Evolutionary conservation across 768 basidiomycete species (phyloP), one percentile per base, ranked within the genome.

Genomic region (Hydnomerulius pinastri): DNA sequence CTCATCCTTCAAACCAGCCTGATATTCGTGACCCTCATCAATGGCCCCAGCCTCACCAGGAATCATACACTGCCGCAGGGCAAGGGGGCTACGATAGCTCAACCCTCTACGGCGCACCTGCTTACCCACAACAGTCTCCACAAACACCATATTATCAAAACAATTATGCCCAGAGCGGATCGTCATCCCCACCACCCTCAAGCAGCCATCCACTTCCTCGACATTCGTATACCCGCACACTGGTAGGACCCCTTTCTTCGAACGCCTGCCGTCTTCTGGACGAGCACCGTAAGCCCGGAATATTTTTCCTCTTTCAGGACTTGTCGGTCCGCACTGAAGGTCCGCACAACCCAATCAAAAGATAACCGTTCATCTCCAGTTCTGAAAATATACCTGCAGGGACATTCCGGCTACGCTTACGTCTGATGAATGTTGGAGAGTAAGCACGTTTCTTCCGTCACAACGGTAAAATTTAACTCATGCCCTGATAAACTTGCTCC

Each of bases 271-370:
- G 87, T 43, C 76, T 97, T 43, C 72, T 83, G 49, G 93, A 96
- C 64, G 90, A 92, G 63, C 83, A 93, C 67, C 86, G 88, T 53
- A 84, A 86, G 54, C 78, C 82, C 43, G 95, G 94, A 6, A 87
- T 97, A 55, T 98, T 92, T 70, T 98, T 97, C 74, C 84, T 97
- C 54, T 92, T 95, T 72, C 92, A 93, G 66, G 95, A 97, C 71
- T 72, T 98, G 45, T 93, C 91, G 39, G 89, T 98, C 41, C 82
- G 95, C 50, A 95, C 91, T 17, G 95, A 98, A 80, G 91, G 90
- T 87, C 69, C 63, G 63, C 46, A 45, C 43, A 63, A 62, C 67
- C 66, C 44, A 54, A 66, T 58, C 62, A 63, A 35, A 23, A 54
- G 54, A 11, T 47, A 51, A 39, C 46, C 55, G 48, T 54, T 53